Evolutionary conservation across 352 stramenopile genomes (phyloP).

Genomic region (Phytophthora fragariae): DNA sequence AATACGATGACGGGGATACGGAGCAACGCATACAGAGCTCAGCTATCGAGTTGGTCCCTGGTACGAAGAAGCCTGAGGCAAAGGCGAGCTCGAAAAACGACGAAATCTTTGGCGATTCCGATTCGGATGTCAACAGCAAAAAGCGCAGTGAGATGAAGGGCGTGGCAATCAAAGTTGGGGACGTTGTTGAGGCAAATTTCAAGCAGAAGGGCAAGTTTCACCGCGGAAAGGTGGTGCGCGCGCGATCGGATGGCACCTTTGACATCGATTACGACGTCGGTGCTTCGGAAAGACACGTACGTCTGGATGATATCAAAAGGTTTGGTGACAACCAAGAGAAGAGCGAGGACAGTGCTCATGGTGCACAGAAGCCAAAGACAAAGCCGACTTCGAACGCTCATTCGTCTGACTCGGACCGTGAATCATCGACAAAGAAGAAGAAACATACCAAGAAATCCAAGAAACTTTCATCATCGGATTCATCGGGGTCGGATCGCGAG

Average conservation of each 20-base stretch:
- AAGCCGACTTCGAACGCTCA: not conserved
- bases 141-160: conserved; percentile 3
- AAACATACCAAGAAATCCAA: conserved; percentile 25
- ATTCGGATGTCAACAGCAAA: conserved; percentile 28
- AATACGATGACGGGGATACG: conserved; percentile 63
- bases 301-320: conserved; percentile 21
- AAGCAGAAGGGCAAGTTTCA: conserved; percentile 51
- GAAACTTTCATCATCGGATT: conserved; percentile 26
- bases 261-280: conserved; percentile 52
- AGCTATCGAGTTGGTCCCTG: conserved; percentile 18
- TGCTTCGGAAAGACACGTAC: conserved; percentile 36
- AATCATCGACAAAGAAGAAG: conserved; percentile 19
- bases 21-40: conserved; percentile 42
- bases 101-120: conserved; percentile 40
- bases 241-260: conserved; percentile 36
- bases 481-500: conserved; percentile 25
- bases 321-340: conserved; percentile 14
- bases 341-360: conserved; percentile 18
- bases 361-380: conserved; percentile 19
- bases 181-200: conserved; percentile 46
- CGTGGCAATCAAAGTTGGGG: conserved; percentile 29
- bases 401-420: conserved; percentile 24
- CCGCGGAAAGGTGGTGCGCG: conserved; percentile 36
- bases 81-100: conserved; percentile 29
- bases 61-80: conserved; percentile 17